Evolutionary conservation across 441 rosid species (phyloP).

Genomic region (Arabidopsis lyrata): DNA sequence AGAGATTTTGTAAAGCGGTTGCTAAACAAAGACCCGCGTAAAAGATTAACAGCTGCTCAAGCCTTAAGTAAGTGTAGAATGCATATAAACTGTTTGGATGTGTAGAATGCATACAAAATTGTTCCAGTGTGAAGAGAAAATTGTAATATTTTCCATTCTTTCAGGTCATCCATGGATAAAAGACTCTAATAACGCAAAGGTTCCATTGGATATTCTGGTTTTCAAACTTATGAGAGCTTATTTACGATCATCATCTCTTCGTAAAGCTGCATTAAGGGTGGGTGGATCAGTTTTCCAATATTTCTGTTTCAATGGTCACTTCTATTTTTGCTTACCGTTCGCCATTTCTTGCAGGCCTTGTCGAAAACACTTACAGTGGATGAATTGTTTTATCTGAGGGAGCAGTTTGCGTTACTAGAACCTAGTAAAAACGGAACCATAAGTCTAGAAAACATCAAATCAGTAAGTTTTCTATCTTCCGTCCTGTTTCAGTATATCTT

Average conservation of each 20-base stretch:
- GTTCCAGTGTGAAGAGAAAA: not conserved
- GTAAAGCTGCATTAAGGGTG: conserved; percentile 96
- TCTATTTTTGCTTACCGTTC: conserved; percentile 24
- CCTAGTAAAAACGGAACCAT: conserved; percentile 84
- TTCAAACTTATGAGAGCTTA: conserved; percentile 92
- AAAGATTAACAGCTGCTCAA: conserved; percentile 96
- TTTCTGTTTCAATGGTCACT: not conserved
- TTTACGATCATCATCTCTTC: conserved; percentile 88
- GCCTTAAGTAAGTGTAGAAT: conserved; percentile 73
- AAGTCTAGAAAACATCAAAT: conserved; percentile 75
- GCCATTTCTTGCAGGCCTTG: conserved; percentile 62
- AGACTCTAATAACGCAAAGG: conserved; percentile 59
- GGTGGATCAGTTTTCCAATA: conserved; percentile 22
- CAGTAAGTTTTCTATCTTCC: conserved; percentile 48
- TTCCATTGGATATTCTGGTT: conserved; percentile 80
- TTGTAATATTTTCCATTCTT: conserved; percentile 22
- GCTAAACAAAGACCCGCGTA: conserved; percentile 90
- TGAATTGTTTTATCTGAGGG: conserved; percentile 77
- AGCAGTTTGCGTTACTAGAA: conserved; percentile 83
- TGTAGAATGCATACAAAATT: conserved; percentile 7
- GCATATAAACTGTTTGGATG: conserved; percentile 2
- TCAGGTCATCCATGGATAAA: conserved; percentile 98
- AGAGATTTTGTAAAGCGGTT: conserved; percentile 89
- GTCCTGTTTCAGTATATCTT: not conserved
- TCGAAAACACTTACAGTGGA: conserved; percentile 85